A percentile compares a stretch with the other conserved stretches of the same genome.
Conservation (phyloP, 176 grass and related monocot species). For the Tuctoria greenei region DNA sequence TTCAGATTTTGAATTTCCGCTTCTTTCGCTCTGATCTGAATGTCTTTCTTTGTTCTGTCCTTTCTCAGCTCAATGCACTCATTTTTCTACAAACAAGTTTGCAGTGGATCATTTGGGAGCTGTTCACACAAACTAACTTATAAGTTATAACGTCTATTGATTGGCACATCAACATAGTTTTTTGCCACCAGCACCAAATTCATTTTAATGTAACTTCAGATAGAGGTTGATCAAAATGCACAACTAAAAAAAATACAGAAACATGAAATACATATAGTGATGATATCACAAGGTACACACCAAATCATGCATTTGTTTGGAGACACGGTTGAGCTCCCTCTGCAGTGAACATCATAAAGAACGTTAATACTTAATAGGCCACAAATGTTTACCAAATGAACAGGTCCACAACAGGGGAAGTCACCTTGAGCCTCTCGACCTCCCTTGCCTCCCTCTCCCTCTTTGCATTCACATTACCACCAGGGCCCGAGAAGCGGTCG, state of each 20-base stretch:
- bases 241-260: background rate
- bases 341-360: constrained; percentile 18
- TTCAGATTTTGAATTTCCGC: constrained; percentile 62
- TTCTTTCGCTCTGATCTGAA: constrained; percentile 73
- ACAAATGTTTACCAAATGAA: constrained; percentile 4
- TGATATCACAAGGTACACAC: constrained; percentile 37
- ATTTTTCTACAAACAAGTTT: constrained; percentile 56
- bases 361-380: constrained; percentile 5
- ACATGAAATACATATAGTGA: background rate
- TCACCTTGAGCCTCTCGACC: constrained; percentile 70
- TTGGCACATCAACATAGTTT: background rate
- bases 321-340: constrained; percentile 53
- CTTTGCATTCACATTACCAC: background rate
- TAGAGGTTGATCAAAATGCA: background rate
- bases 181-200: background rate
- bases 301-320: constrained; percentile 49
- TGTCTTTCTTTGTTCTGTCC: constrained; percentile 62
- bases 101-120: background rate
- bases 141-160: background rate
- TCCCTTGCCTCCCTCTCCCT: constrained; percentile 51
- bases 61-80: constrained; percentile 58
- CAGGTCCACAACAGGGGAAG: background rate
- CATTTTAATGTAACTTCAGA: background rate
- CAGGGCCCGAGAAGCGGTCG: background rate
- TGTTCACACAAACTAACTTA: background rate